phyloP scores from a whole-genome alignment of 257 asterid species.

The Jacaranda copaia region DNA sequence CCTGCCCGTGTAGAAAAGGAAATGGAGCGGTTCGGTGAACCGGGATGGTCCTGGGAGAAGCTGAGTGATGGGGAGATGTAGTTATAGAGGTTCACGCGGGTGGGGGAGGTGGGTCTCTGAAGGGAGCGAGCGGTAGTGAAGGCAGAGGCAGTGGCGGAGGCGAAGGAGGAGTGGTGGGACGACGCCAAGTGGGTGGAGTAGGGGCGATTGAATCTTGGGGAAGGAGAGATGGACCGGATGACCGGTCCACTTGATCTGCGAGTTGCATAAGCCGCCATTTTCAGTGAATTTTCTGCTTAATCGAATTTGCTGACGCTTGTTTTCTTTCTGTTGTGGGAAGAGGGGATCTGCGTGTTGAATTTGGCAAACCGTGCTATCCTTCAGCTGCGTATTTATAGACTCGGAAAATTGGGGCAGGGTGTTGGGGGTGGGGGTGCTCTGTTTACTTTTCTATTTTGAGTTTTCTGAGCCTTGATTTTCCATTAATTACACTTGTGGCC shows the following conservation, averaged over 20 bases:
- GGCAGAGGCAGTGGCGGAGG: constrained; percentile 38
- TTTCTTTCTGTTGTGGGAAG: neutral
- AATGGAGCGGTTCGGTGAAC: constrained; percentile 33
- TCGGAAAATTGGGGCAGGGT: neutral
- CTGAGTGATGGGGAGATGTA: constrained; percentile 29
- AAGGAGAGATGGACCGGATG: constrained; percentile 47
- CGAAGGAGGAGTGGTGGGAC: constrained; percentile 15
- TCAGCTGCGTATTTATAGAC: constrained; percentile 60
- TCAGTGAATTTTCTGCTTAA: neutral
- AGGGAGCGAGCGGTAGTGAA: constrained; percentile 41
- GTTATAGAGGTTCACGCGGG: constrained; percentile 32
- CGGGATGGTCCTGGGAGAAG: constrained; percentile 43
- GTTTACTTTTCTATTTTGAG: constrained; percentile 24
- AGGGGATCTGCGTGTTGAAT: constrained; percentile 29
- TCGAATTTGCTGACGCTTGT: neutral
- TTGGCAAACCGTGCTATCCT: constrained; percentile 44
- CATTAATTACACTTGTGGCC: constrained; percentile 42
- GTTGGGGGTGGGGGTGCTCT: neutral
- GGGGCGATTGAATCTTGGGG: constrained; percentile 40
- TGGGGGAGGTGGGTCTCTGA: constrained; percentile 32
- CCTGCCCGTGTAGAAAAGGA: constrained; percentile 35
- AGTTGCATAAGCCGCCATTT: constrained; percentile 45
- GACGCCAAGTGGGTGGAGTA: constrained; percentile 26
- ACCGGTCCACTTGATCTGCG: constrained; percentile 53
- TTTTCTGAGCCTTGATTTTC: neutral